Base-by-base conservation (phyloP, 495 filamentous ascomycete species). In the Pyronema domesticum region DNA sequence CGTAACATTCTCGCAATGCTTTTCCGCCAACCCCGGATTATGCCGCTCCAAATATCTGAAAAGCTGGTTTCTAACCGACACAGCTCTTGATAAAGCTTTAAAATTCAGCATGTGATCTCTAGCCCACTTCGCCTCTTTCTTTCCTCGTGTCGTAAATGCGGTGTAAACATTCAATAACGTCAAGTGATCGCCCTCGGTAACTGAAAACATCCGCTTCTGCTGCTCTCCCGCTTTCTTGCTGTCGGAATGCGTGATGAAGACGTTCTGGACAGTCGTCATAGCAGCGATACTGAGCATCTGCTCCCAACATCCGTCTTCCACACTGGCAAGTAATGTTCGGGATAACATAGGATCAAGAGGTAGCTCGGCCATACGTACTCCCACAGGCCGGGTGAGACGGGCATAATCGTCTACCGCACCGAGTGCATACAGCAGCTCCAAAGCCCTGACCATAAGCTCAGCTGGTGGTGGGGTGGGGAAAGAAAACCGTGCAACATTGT, bases 291-390 rank as follows among this genome's bases (percentile, higher is more conserved):
- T 82, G 13, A 99, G 72, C 18, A 95, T 83, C 67, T 95, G 89
- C 62, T 80, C 82, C 33, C 88, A 67, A 63, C 89, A 95, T 33
- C 73, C 73, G 67, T 94, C 91, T 13, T 57, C 53, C 30, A 62
- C 53, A 4, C 59, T 58, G 46, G 39, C 18, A 18, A 54, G 52
- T 15, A 53, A 37, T 6, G 85, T 87, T 67, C 89, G 94, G 11
- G 80, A 85, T 80, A 95, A 89, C 89, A 95, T 95, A 0, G 93
- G 93, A 59, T 95, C 88, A 13, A 96, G 78, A 0, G 89, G 83
- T 56, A 99, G 74, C 68, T 96, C 93, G 7, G 93, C 91, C 87
- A 99, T 95, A 48, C 89, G 78, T 50, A 77, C 71, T 1, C 93
- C 91, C 19, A 94, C 71, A 0, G 91, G 89, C 52, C 78, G 81